phyloP scores from a whole-genome alignment of 352 stramenopile genomes.

The Peronospora farinosa region DNA sequence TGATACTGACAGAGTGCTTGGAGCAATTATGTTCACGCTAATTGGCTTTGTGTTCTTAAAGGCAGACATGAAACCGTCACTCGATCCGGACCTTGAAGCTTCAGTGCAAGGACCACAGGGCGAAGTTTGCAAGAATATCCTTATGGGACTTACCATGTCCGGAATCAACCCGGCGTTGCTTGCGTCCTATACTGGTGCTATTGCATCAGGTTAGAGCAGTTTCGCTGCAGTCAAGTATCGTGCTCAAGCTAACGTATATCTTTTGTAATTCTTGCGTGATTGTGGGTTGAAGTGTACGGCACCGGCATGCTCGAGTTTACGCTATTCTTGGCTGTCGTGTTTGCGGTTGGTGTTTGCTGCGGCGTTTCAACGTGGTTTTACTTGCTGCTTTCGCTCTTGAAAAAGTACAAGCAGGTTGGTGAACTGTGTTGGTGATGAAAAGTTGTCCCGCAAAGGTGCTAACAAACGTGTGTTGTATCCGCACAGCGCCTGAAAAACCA shows the following conservation, averaged over 20 bases:
- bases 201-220: constrained; percentile 58
- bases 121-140: constrained; percentile 73
- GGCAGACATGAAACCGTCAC: constrained; percentile 69
- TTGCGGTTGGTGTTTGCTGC: constrained; percentile 72
- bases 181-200: constrained; percentile 81
- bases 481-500: constrained; percentile 73
- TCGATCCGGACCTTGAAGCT: constrained; percentile 50
- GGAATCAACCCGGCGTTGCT: constrained; percentile 82
- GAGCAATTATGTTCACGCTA: constrained; percentile 79
- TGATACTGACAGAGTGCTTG: constrained; percentile 49
- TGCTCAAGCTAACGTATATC: background rate
- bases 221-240: background rate
- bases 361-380: constrained; percentile 88
- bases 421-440: background rate
- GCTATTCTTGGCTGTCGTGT: constrained; percentile 77
- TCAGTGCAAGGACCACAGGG: constrained; percentile 42
- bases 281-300: constrained; percentile 55
- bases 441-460: background rate
- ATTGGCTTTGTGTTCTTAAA: constrained; percentile 78
- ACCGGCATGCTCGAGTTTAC: constrained; percentile 86
- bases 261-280: background rate
- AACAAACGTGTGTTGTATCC: constrained; percentile 1
- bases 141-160: constrained; percentile 84
- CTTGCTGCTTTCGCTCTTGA: constrained; percentile 72
- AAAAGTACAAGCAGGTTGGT: constrained; percentile 87